These are phyloP conservation scores for Penicillium cataractarum DNA, from an alignment of 495 filamentous ascomycete genomes.

Conservation along the genomic window DNA sequence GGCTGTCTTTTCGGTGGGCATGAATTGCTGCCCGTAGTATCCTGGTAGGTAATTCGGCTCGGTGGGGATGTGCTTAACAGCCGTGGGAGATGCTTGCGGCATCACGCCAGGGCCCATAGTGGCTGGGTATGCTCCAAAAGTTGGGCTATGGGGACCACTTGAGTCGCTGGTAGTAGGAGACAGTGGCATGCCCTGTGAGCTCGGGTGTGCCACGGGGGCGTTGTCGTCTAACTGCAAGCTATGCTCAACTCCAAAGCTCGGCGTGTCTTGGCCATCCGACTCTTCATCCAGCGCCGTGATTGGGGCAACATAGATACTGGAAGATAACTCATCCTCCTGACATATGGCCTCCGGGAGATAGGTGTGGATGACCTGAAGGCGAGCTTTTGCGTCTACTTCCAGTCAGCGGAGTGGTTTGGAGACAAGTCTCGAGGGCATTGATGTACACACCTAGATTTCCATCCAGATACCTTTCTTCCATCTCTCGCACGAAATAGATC, in stretches of 20 bases:
- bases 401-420: constrained; percentile 2
- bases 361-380: constrained; percentile 27
- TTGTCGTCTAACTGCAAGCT: neutral
- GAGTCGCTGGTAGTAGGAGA: constrained; percentile 31
- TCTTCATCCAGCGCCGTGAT: neutral
- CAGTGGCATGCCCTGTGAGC: constrained; percentile 16
- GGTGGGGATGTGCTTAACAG: constrained; percentile 16
- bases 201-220: neutral
- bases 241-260: neutral
- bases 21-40: constrained; percentile 23
- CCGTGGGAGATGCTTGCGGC: constrained; percentile 13
- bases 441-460: constrained; percentile 61
- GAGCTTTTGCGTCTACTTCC: constrained; percentile 25
- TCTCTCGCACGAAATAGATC: constrained; percentile 66
- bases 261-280: constrained; percentile 4
- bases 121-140: constrained; percentile 19
- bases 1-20: constrained; percentile 18
- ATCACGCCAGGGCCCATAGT: constrained; percentile 14
- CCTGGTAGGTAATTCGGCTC: constrained; percentile 17
- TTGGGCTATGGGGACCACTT: constrained; percentile 30
- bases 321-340: constrained; percentile 18
- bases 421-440: neutral
- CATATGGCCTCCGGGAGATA: constrained; percentile 29
- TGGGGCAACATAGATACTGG: constrained; percentile 15
- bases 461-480: constrained; percentile 63